Base-by-base conservation (phyloP, 208 protist species). In the Trypanosoma lewisi region DNA sequence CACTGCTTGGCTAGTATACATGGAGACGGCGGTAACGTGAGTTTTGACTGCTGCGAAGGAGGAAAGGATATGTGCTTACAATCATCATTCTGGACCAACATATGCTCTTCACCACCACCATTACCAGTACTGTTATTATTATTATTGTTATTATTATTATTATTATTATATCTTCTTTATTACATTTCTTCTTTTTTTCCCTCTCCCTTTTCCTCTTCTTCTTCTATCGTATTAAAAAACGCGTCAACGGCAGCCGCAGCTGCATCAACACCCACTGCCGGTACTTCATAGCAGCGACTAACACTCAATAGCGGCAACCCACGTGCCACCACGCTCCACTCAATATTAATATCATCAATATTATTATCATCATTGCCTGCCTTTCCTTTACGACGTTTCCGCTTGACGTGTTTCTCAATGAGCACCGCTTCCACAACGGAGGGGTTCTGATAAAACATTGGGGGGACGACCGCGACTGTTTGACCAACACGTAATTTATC, bases 361-460 rank as follows among this genome's bases (percentile, higher is more conserved):
- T n/a, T 56, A 3, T 70, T 21, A 1, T 31, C 65, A 48, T 64
- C 30, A 0, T 50, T 41, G n/a, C 12, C 41, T 16, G 7, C 30
- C 28, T 56, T 52, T 39, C 14, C 9, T 16, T 2, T 11, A 27
- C 34, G 23, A 6, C 57, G 67, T 41, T 23, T 37, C 17, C 47
- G 36, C 44, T 16, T 31, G n/a, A 48, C n/a, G 16, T 30, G 53
- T 34, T 63, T 41, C 39, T 94, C 82, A 39, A 91, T 77, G 17
- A 94, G 57, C 27, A 78, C 79, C 9, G 82, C 87, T 12, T 75
- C 60, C 51, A 89, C 78, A 21, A 90, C 76, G 8, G 83, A 83
- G 14, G 87, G 87, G 31, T 73, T 58, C 44, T 91, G 76, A 17
- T 68, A 12, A 49, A 89, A 83, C 48, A 81, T 60, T 5, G 87